Conservation (phyloP, 345 rosid genomes). For the Stellera chamaejasme region DNA sequence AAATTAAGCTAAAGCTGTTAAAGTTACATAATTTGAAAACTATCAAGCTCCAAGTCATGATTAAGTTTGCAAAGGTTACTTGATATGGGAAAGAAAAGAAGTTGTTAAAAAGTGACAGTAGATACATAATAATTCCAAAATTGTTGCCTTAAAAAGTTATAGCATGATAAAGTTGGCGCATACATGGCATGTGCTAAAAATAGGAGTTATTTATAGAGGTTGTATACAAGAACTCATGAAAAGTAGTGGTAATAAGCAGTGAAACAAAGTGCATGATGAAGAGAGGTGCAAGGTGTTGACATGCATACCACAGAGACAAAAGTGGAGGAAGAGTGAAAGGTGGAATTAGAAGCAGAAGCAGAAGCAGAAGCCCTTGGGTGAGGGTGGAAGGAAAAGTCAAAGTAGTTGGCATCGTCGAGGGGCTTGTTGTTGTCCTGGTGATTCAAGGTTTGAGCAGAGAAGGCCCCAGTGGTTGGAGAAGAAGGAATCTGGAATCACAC, state of each 20-base stretch:
- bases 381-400: slow-evolving; percentile 76
- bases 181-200: no score
- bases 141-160: no score
- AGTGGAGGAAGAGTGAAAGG: slow-evolving; percentile 21
- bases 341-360: slow-evolving; percentile 23
- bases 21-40: no score
- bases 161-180: no score
- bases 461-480: slow-evolving; percentile 79
- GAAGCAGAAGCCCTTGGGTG: slow-evolving; percentile 26
- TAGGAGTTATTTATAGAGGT: background rate
- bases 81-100: no score
- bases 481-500: slow-evolving; percentile 39
- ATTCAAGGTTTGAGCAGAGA: slow-evolving; percentile 30
- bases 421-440: slow-evolving; percentile 19
- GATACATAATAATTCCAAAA: no score
- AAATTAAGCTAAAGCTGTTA: no score
- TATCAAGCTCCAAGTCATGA: no score
- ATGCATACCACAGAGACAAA: slow-evolving; percentile 28
- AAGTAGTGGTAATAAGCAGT: background rate
- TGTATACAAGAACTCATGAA: background rate
- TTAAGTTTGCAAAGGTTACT: no score
- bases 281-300: background rate
- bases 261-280: background rate
- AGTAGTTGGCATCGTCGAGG: slow-evolving; percentile 25
- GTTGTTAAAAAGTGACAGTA: no score